These are phyloP conservation scores for Lentinus brumalis DNA, from an alignment of 768 basidiomycete genomes.

Conservation along the genomic window DNA sequence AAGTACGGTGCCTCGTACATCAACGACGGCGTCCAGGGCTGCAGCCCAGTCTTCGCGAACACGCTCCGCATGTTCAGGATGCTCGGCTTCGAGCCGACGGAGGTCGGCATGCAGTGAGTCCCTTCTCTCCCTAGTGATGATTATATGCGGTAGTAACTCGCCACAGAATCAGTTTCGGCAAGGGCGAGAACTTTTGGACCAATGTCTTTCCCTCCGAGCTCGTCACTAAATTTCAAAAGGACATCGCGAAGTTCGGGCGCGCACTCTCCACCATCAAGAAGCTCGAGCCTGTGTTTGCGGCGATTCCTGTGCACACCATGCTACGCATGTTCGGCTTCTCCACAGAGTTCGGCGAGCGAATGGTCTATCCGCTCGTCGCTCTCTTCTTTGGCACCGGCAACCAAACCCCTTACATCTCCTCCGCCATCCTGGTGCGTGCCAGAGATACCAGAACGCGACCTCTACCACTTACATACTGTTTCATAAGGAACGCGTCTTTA, in stretches of 20 bases:
- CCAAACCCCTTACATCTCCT: slow-evolving; percentile 39
- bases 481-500: slow-evolving; percentile 35
- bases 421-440: slow-evolving; percentile 31
- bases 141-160: neutral
- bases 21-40: slow-evolving; percentile 40
- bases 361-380: slow-evolving; percentile 39
- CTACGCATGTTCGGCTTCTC: slow-evolving; percentile 38
- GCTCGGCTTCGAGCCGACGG: slow-evolving; percentile 34
- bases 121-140: neutral
- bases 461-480: neutral
- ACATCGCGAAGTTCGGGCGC: slow-evolving; percentile 37
- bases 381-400: slow-evolving; percentile 41
- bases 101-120: slow-evolving; percentile 37
- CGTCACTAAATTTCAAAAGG: slow-evolving; percentile 30
- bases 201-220: slow-evolving; percentile 40
- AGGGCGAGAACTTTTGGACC: slow-evolving; percentile 40
- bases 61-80: slow-evolving; percentile 37
- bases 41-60: slow-evolving; percentile 38
- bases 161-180: slow-evolving; percentile 36
- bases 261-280: slow-evolving; percentile 35
- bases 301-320: slow-evolving; percentile 38
- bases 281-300: slow-evolving; percentile 34
- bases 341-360: slow-evolving; percentile 38
- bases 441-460: neutral
- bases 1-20: slow-evolving; percentile 38